Evolutionary conservation across 2,329 filamentous ascomycete genomes (phyloP).

Genomic region (Fusarium sulawesiense): DNA sequence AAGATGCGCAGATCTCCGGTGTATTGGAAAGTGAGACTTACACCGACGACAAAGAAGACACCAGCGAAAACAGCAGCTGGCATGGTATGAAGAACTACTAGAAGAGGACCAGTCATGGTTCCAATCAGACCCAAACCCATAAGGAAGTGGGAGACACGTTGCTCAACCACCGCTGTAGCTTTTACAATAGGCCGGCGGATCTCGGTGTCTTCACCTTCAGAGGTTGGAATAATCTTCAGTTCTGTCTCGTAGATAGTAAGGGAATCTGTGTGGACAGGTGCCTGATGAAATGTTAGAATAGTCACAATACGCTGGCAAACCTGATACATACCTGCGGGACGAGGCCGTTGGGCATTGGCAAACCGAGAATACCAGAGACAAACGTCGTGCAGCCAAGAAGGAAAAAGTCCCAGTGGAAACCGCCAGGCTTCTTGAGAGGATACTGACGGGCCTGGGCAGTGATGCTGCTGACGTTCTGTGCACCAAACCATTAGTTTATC

Average conservation of each 20-base stretch:
- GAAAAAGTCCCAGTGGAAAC: constrained; percentile 9
- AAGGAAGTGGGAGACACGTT: not conserved
- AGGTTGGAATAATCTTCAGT: not conserved
- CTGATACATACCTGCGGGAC: not conserved
- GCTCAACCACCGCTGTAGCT: constrained; percentile 6
- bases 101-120: constrained; percentile 2
- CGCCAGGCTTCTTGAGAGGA: constrained; percentile 3
- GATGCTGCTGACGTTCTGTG: constrained; percentile 5
- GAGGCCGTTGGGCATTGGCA: not conserved
- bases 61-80: constrained; percentile 1
- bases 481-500: not conserved
- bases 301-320: fast-evolving
- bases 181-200: not conserved
- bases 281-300: not conserved
- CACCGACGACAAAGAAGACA: constrained; percentile 5
- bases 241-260: constrained; percentile 1
- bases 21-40: not conserved
- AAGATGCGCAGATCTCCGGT: not conserved
- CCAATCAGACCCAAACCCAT: constrained; percentile 1
- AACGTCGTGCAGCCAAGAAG: constrained; percentile 1
- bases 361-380: not conserved
- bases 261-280: constrained; percentile 1
- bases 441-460: constrained; percentile 3
- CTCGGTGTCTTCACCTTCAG: not conserved
- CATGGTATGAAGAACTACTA: constrained; percentile 1